Base-by-base conservation (phyloP, 78 protist species). In the slime mould (Dictyostelium discoideum) region DNA sequence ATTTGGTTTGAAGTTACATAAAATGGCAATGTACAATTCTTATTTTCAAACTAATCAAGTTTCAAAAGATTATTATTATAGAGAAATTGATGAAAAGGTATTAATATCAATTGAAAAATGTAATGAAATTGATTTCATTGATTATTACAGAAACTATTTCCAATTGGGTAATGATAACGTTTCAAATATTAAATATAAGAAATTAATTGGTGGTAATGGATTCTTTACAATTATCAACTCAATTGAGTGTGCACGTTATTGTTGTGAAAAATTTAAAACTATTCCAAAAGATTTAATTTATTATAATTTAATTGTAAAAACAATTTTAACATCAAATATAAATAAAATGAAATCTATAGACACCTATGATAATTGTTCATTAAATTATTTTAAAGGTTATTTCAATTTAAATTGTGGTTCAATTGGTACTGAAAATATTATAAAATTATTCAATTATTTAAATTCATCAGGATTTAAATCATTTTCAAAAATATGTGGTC, bases 221-320 rank as follows among this genome's bases (percentile, higher is more conserved):
- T 74, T 74, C 20, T 74, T 74, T 74, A 16, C 48, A 26, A 74
- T 74, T 18, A 74, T 74, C 0, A 74, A 74, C 3, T 74, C 81
- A 37, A 37, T 74, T 16, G 81, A 32, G 0, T 4, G 14, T 6
- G 81, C 81, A 0, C 13, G 39, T 13, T 74, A 74, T 74, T 74
- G 81, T 74, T 74, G 48, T 37, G 2, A 37, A 37, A 74, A 32
- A 16, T 74, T 74, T 37, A 24, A n/a, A 74, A 37, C 16, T 37
- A 10, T 74, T 29, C 81, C 81, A 74, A 74, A 74, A 16, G 81
- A 74, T 74, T 74, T 74, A 74, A 74, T 74, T 13, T 74, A 32
- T 37, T 74, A 74, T 37, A 74, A 74, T 37, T 32, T 32, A 74
- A 74, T 74, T 3, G 42, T 32, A 37, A 74, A 74, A 32, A 14